Percentiles rank a stretch among this genome's conserved stretches.
These are phyloP conservation scores for Colletotrichum kahawae DNA, from an alignment of 2,329 filamentous ascomycete genomes.

Conservation along the genomic window DNA sequence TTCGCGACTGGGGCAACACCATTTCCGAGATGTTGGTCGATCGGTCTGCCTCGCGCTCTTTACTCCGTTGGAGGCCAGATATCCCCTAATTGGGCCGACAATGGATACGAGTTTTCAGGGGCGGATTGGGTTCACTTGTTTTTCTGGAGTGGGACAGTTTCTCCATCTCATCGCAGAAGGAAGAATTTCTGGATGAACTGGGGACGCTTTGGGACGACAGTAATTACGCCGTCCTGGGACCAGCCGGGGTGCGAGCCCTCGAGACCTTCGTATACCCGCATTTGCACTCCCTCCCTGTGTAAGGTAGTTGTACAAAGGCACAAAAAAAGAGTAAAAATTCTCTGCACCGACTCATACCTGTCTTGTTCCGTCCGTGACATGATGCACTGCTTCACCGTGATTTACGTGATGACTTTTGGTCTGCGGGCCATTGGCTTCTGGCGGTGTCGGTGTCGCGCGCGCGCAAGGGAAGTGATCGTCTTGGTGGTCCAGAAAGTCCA, in stretches of 20 bases:
- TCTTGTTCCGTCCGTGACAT: not conserved
- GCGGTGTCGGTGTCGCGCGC: not conserved
- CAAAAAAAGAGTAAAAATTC: slow-evolving; percentile 42
- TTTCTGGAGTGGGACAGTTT: slow-evolving; percentile 20
- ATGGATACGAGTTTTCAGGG: not conserved
- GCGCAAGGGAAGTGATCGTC: not conserved
- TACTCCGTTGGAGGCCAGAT: slow-evolving; percentile 9
- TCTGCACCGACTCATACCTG: not conserved
- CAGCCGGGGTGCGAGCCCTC: slow-evolving; percentile 3
- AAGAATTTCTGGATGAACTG: slow-evolving; percentile 5
- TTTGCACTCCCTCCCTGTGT: slow-evolving; percentile 33
- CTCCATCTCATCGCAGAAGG: not conserved
- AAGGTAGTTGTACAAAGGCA: slow-evolving; percentile 44
- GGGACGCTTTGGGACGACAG: not conserved
- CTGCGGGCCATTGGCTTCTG: not conserved
- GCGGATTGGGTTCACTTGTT: not conserved
- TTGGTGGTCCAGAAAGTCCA: not conserved
- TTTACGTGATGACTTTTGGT: not conserved
- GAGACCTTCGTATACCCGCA: slow-evolving; percentile 8
- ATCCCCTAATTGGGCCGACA: slow-evolving; percentile 19
- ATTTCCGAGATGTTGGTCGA: slow-evolving; percentile 4
- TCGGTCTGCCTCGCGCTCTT: not conserved
- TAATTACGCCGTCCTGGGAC: not conserved
- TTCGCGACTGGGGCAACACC: not conserved
- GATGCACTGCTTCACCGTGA: not conserved